Conservation (phyloP, 495 filamentous ascomycete genomes). For the Penicillium paxilli region DNA sequence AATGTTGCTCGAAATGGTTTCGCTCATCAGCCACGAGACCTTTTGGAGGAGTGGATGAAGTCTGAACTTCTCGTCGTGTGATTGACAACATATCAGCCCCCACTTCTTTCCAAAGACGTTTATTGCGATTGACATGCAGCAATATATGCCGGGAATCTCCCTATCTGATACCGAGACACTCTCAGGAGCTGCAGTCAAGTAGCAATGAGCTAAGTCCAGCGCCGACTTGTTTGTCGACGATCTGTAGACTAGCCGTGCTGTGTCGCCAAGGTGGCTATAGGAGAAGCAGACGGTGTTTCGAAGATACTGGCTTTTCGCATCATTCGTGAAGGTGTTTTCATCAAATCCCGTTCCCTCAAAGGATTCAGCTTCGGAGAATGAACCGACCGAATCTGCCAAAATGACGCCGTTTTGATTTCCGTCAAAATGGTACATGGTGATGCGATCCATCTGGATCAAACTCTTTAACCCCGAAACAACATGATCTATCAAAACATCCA, state of each 20-base stretch:
- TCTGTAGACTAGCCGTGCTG: conserved; percentile 74
- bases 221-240: conserved; percentile 58
- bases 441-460: conserved; percentile 77
- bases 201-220: conserved; percentile 76
- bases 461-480: conserved; percentile 57
- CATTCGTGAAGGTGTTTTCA: conserved; percentile 73
- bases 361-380: conserved; percentile 66
- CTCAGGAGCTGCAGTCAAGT: conserved; percentile 78
- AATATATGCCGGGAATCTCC: conserved; percentile 73
- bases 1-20: conserved; percentile 79
- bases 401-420: conserved; percentile 73
- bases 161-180: conserved; percentile 71
- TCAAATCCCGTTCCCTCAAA: conserved; percentile 82
- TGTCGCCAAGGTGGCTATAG: conserved; percentile 19
- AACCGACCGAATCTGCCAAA: conserved; percentile 78
- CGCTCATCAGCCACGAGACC: conserved; percentile 78
- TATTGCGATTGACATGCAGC: conserved; percentile 90
- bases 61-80: conserved; percentile 73
- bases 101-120: conserved; percentile 81
- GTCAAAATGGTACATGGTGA: conserved; percentile 91
- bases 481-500: conserved; percentile 43
- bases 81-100: conserved; percentile 84
- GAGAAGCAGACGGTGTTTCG: conserved; percentile 39
- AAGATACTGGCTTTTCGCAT: conserved; percentile 75
- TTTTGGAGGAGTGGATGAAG: conserved; percentile 84